Conservation (phyloP, 192 early-diverging fungal species). For the Coemansia umbellata region DNA sequence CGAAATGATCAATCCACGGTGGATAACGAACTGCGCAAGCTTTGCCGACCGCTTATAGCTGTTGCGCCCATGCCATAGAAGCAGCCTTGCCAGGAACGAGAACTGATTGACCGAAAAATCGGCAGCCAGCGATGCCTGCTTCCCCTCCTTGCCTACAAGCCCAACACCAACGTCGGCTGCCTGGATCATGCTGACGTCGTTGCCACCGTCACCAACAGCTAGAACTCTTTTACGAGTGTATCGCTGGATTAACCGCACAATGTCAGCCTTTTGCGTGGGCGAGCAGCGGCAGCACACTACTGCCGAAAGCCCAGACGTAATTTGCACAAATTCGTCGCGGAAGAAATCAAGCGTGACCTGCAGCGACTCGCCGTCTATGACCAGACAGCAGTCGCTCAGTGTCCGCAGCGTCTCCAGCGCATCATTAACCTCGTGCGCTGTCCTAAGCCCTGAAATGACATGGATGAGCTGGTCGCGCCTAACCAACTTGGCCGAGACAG, state of each 20-base stretch:
- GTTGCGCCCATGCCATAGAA: slow-evolving; percentile 95
- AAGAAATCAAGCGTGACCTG: slow-evolving; percentile 71
- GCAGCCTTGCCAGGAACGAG: slow-evolving; percentile 73
- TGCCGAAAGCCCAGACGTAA: slow-evolving; percentile 71
- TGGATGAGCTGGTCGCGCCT: slow-evolving; percentile 83
- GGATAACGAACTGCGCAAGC: slow-evolving; percentile 94
- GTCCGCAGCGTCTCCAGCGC: slow-evolving; percentile 70
- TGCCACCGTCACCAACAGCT: slow-evolving; percentile 95
- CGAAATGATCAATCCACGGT: slow-evolving; percentile 94
- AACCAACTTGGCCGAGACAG: slow-evolving; percentile 87
- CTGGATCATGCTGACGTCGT: slow-evolving; percentile 98
- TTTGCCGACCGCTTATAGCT: slow-evolving; percentile 92
- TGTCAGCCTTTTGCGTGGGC: slow-evolving; percentile 95
- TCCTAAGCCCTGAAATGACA: slow-evolving; percentile 66
- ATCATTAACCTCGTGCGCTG: slow-evolving; percentile 47
- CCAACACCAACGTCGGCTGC: slow-evolving; percentile 95
- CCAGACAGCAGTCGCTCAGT: slow-evolving; percentile 72
- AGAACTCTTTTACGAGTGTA: slow-evolving; percentile 72
- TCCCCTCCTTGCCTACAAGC: slow-evolving; percentile 94
- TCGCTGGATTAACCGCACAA: slow-evolving; percentile 75
- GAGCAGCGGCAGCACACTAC: slow-evolving; percentile 95
- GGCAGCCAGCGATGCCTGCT: slow-evolving; percentile 89
- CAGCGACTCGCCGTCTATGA: slow-evolving; percentile 92
- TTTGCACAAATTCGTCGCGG: slow-evolving; percentile 72
- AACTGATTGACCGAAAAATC: slow-evolving; percentile 93